phyloP scores from a whole-genome alignment of 1,139 yeast genomes.

The Taphrina flavorubra region DNA sequence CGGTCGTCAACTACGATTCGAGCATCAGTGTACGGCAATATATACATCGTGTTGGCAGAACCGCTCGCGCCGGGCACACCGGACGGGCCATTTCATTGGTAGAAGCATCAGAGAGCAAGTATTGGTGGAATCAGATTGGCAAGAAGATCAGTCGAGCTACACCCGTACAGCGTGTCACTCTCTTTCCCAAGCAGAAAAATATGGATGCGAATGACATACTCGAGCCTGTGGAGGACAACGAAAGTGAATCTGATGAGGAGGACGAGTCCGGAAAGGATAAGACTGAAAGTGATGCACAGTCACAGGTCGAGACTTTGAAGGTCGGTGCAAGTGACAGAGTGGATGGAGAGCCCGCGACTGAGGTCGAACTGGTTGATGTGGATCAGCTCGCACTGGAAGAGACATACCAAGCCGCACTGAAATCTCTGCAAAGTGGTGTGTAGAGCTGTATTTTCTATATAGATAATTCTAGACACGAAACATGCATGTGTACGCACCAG shows the following conservation, averaged over 20 bases:
- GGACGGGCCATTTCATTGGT: slow-evolving; percentile 84
- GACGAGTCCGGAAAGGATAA: background rate
- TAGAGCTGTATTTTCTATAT: background rate
- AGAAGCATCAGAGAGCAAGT: slow-evolving; percentile 63
- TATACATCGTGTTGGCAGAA: slow-evolving; percentile 94
- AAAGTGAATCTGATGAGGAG: background rate
- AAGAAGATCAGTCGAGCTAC: slow-evolving; percentile 21
- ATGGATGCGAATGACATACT: background rate
- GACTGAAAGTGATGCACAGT: background rate
- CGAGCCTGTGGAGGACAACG: background rate
- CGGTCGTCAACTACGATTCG: slow-evolving; percentile 86
- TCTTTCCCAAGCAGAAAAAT: slow-evolving; percentile 19
- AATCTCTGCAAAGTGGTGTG: slow-evolving; percentile 11
- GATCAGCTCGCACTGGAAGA: slow-evolving; percentile 16
- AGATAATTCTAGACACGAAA: too few species aligned
- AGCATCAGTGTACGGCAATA: slow-evolving; percentile 93
- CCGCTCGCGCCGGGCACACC: slow-evolving; percentile 84
- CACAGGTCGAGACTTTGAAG: background rate
- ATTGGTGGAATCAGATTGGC: slow-evolving; percentile 47
- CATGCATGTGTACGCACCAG: too few species aligned
- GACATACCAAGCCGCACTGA: slow-evolving; percentile 19
- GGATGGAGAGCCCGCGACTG: background rate
- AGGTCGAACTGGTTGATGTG: slow-evolving; percentile 9
- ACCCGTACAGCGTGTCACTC: slow-evolving; percentile 23
- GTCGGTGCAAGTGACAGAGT: background rate